phyloP scores from a whole-genome alignment of 2,329 filamentous ascomycete genomes.

The Pseudogymnoascus destructans region DNA sequence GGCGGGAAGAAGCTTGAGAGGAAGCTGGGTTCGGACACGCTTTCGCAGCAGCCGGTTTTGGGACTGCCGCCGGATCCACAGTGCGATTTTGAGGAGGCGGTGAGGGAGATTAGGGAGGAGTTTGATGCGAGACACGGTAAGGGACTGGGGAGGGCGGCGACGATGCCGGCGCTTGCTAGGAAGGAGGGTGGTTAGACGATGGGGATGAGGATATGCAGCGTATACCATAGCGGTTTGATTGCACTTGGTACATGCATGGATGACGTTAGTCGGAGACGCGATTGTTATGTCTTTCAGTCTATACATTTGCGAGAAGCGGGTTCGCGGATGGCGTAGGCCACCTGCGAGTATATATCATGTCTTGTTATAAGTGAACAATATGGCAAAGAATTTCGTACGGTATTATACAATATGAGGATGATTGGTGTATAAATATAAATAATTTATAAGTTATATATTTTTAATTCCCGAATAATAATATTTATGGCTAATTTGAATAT shows the following conservation, averaged over 20 bases:
- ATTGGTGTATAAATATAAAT: background rate
- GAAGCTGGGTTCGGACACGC: conserved; percentile 43
- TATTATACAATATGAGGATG: background rate
- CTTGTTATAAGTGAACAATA: background rate
- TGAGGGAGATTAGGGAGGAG: conserved; percentile 38
- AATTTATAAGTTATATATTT: no score
- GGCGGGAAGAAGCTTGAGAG: conserved; percentile 28
- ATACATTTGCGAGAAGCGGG: background rate
- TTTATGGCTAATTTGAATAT: background rate
- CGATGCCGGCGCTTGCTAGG: conserved; percentile 11
- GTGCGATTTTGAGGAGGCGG: conserved; percentile 53
- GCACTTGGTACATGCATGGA: background rate
- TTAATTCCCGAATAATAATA: background rate
- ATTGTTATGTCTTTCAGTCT: background rate
- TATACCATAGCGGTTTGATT: conserved; percentile 2
- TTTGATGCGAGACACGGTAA: conserved; percentile 27
- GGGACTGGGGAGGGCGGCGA: conserved; percentile 13
- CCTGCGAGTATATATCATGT: background rate
- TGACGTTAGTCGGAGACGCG: background rate
- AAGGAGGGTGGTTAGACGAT: conserved; percentile 8
- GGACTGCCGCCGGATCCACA: conserved; percentile 68
- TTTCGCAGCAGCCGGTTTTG: conserved; percentile 46
- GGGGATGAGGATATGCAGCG: background rate
- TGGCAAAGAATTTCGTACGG: background rate
- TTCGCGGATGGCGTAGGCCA: background rate